A percentile compares a stretch with the other conserved stretches of the same genome.
Evolutionary conservation across 345 rosid genomes (phyloP).

Genomic region (Barbarea vulgaris): DNA sequence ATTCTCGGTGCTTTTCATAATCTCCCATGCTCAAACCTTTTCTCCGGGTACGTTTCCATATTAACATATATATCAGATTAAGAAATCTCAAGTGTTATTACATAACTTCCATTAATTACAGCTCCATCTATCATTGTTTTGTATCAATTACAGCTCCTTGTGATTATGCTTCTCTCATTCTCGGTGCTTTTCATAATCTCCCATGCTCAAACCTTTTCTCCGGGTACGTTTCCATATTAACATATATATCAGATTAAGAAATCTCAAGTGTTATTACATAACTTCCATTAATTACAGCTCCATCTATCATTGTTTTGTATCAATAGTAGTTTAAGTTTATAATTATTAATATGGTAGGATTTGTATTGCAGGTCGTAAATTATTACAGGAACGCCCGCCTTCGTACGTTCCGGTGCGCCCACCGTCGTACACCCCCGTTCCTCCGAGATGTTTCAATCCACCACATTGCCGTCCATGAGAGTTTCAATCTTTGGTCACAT

Average conservation of each 20-base stretch:
- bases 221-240: neutral
- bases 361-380: too few species aligned
- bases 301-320: too few species aligned
- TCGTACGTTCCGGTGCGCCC: too few species aligned
- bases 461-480: neutral
- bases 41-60: neutral
- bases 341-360: too few species aligned
- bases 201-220: neutral
- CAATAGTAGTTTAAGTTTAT: too few species aligned
- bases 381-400: too few species aligned
- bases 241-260: neutral
- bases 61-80: too few species aligned
- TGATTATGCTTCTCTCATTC: neutral
- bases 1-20: neutral
- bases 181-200: neutral
- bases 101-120: neutral
- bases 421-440: neutral
- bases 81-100: neutral
- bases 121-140: too few species aligned
- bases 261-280: neutral
- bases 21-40: neutral
- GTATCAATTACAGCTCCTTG: too few species aligned
- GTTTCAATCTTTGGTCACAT: neutral
- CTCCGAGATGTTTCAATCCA: neutral
- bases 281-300: neutral